Evolutionary conservation across 805 yeast genomes (phyloP), one percentile per base, ranked within the genome.

Genomic region (Candida stauntonica): DNA sequence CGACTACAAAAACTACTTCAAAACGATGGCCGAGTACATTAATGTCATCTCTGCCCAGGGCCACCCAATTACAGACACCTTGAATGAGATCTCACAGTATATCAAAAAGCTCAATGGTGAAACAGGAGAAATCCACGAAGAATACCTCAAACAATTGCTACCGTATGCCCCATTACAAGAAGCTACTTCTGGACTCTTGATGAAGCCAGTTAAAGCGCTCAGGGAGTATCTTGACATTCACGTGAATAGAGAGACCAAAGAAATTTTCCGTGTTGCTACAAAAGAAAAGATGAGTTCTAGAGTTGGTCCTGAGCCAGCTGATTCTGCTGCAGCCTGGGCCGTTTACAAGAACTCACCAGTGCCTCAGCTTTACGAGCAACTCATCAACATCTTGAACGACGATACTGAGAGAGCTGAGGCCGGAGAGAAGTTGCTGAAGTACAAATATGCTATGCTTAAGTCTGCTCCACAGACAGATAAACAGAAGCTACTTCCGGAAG

Each of bases 381-480:
- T 81, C 36, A 68, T 87, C 36, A 78, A 83, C 51, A 55, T 74
- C 12, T 64, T 76, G 8, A 69, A 77, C 50, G 82, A 84, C 51
- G 94, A 85, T 50, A 67, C 58, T 1, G 52, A 62, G 33, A 75
- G 98, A 51, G 62, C 73, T 17, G 50, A 58, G 9, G 58, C 70
- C 29, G 96, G 93, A 60, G 77, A 75, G 15, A 69, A 73, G 28
- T 69, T 72, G 48, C 58, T 93, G 27, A 67, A 70, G 39, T 77
- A 79, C 54, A 71, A 75, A 42, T 72, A 77, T 42, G 71, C 72
- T 15, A 60, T 76, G 30, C 60, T 88, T 36, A 66, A 63, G 40
- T 66, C 72, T 2, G 65, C 76, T 26, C 86, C 93, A 0, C 37
- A 41, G 0, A 57, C 57, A 0, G 45, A 50, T 3, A 79, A 80